A percentile compares a stretch with the other conserved stretches of the same genome.
Conservation (phyloP, 305 asterid species). For the Stenogyne calaminthoides region DNA sequence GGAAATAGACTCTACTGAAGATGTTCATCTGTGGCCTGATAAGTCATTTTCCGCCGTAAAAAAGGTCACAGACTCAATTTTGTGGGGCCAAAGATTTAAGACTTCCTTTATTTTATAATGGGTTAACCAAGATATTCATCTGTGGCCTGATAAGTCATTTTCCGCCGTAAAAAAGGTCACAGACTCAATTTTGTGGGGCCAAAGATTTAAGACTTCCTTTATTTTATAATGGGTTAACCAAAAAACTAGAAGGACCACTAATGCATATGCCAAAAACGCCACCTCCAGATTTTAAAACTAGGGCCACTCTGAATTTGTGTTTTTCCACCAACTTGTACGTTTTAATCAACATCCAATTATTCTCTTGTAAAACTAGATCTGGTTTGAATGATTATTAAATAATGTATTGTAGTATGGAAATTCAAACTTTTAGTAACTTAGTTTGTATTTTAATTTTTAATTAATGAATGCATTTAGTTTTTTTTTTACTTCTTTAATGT, state of each 20-base stretch:
- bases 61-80: neutral
- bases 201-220: neutral
- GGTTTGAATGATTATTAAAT: neutral
- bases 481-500: too few species aligned
- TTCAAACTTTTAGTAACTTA: neutral
- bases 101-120: neutral
- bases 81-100: neutral
- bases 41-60: neutral
- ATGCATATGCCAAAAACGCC: neutral
- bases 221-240: neutral
- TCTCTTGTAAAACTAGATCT: too few species aligned
- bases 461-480: neutral
- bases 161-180: slow-evolving; percentile 1
- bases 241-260: neutral
- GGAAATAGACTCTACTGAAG: neutral
- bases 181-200: neutral
- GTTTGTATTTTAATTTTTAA: neutral
- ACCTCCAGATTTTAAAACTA: neutral
- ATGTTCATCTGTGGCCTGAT: neutral
- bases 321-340: neutral
- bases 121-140: neutral
- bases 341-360: neutral
- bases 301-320: neutral
- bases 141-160: neutral
- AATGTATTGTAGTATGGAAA: neutral